Evolutionary conservation across 176 grass and related monocot genomes (phyloP).

Genomic region (Aegilops speltoides): DNA sequence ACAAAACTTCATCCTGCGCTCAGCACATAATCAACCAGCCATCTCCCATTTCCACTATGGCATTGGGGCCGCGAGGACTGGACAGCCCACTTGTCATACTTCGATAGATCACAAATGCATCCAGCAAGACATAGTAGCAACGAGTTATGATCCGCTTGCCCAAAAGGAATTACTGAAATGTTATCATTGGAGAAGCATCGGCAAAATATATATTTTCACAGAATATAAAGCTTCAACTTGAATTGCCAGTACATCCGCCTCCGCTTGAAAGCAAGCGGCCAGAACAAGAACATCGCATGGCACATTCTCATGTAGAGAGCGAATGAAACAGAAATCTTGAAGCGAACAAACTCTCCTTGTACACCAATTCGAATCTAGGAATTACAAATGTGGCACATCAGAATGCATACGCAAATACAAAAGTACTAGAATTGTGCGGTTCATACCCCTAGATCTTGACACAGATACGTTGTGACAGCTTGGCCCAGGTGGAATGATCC

Average conservation of each 20-base stretch:
- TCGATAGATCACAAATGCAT: not conserved
- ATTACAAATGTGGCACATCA: conserved; percentile 8
- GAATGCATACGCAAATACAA: conserved; percentile 9
- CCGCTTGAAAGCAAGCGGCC: not conserved
- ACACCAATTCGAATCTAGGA: conserved; percentile 10
- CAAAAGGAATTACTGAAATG: not conserved
- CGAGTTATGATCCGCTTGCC: not conserved
- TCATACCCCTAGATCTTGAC: conserved; percentile 1
- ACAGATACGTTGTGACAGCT: not conserved
- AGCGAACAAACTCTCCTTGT: not conserved
- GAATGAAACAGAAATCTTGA: not conserved
- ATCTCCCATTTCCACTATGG: not conserved
- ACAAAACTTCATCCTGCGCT: too few relatives aligned
- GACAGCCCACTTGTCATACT: not conserved
- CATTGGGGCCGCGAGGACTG: not conserved
- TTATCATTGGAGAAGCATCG: not conserved
- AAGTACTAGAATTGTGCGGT: not conserved
- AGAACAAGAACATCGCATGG: not conserved
- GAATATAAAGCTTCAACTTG: not conserved
- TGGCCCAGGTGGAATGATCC: not conserved
- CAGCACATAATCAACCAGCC: too few relatives aligned
- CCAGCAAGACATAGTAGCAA: not conserved
- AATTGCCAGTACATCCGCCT: not conserved
- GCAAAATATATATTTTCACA: not conserved
- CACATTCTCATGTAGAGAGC: too few relatives aligned